A percentile compares a stretch with the other conserved stretches of the same genome.
phyloP scores from a whole-genome alignment of 257 asterid genomes.

The Solanum microdontum region DNA sequence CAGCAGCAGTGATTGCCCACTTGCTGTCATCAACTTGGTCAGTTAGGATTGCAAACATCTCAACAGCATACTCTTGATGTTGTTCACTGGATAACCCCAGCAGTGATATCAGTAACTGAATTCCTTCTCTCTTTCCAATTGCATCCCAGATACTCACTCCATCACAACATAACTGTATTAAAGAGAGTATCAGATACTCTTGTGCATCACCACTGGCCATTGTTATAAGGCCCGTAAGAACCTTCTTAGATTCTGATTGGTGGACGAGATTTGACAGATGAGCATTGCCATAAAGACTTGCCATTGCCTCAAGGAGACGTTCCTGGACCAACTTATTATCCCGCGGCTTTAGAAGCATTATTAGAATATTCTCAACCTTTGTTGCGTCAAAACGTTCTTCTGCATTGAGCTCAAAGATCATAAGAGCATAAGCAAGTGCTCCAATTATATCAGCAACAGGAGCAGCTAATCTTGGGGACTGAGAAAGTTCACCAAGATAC shows the following conservation, averaged over 20 bases:
- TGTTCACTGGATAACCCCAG: conserved; percentile 71
- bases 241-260: conserved; percentile 67
- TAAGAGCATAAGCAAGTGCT: conserved; percentile 75
- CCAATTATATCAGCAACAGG: conserved; percentile 87
- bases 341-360: conserved; percentile 70
- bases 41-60: conserved; percentile 62
- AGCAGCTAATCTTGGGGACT: conserved; percentile 72
- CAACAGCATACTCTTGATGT: conserved; percentile 76
- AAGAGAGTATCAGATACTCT: conserved; percentile 50
- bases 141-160: conserved; percentile 68
- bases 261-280: conserved; percentile 26
- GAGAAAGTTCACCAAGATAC: conserved; percentile 78
- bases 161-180: conserved; percentile 47
- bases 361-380: conserved; percentile 47
- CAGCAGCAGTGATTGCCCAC: conserved; percentile 96
- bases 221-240: conserved; percentile 66
- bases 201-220: conserved; percentile 59
- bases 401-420: conserved; percentile 44
- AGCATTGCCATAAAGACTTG: conserved; percentile 55
- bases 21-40: conserved; percentile 85
- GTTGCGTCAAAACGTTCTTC: conserved; percentile 37
- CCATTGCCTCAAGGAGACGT: conserved; percentile 81
- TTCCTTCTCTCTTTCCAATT: conserved; percentile 78
- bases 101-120: conserved; percentile 67
- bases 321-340: conserved; percentile 76